Evolutionary conservation across 2,329 filamentous ascomycete genomes (phyloP), one percentile per base, ranked within the genome.

Genomic region (Fusarium agapanthi): DNA sequence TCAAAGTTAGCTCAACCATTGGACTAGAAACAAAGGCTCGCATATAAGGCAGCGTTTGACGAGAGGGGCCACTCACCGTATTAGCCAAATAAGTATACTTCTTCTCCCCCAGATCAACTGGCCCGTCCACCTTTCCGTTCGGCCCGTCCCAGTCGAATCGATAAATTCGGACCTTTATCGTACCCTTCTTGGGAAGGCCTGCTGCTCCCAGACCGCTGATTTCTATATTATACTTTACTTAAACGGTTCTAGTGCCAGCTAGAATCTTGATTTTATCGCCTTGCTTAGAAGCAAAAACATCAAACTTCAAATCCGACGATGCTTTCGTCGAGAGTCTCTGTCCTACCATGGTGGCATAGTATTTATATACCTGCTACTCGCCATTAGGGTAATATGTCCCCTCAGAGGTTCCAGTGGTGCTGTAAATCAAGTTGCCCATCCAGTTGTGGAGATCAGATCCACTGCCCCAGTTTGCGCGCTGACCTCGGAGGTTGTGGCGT

Each of bases 21-120:
- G 7, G 6, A 7, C 2, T 14, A 0, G 2, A 35, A 3, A 9
- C 7, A 45, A 20, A 6, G 10, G 7, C 15, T 16, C 3, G 10
- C 10, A 6, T 10, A n/a, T 16, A 16, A 8, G 10, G 14, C 26
- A 2, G 14, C 6, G 22, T 11, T 18, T 2, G 4, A n/a, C 4
- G 0, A 7, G 16, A 18, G 22, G 11, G 11, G 16, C 11, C 18
- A 15, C n/a, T 60, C 4, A 60, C 47, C 4, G 14, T 40, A 10
- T 60, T 20, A 14, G 47, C 26, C 7, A 47, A 55, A 60, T 38
- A 55, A 8, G 11, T 22, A 26, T 60, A 60, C 4, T 11, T 30
- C 11, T 51, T 24, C 26, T 28, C n/a, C 6, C 57, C 47, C 3
- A 34, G 1, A 40, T 32, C 28, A 3, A 55, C 2, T 5, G 57